Conservation (phyloP, 495 filamentous ascomycete species). For the Arthonia radiata region DNA sequence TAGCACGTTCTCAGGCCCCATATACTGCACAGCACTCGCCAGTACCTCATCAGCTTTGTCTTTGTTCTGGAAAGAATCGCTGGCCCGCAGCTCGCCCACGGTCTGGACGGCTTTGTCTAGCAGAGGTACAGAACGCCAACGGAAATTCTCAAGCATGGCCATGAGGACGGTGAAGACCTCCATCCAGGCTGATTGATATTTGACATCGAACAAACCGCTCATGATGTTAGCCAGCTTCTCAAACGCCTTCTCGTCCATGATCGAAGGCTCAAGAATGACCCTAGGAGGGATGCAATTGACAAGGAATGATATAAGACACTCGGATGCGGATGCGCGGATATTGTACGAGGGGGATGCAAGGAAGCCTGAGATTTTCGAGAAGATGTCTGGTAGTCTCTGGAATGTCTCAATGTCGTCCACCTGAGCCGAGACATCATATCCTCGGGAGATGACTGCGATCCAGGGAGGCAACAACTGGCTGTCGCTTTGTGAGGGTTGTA, state of each 20-base stretch:
- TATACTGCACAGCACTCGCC: conserved; percentile 58
- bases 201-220: conserved; percentile 52
- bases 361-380: conserved; percentile 49
- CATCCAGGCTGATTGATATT: conserved; percentile 84
- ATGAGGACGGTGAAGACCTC: conserved; percentile 79
- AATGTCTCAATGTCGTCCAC: conserved; percentile 71
- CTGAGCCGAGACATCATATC: conserved; percentile 79
- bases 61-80: conserved; percentile 76
- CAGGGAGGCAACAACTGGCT: conserved; percentile 81
- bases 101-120: conserved; percentile 45
- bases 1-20: conserved; percentile 68
- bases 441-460: conserved; percentile 84
- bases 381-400: conserved; percentile 58
- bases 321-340: conserved; percentile 76
- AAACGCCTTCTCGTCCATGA: conserved; percentile 67
- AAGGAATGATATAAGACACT: conserved; percentile 80
- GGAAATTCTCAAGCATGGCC: conserved; percentile 66
- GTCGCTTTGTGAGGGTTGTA: conserved; percentile 74
- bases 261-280: conserved; percentile 62
- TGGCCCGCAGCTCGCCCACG: conserved; percentile 68
- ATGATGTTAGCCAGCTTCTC: conserved; percentile 44
- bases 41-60: conserved; percentile 83
- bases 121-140: conserved; percentile 59
- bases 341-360: conserved; percentile 71
- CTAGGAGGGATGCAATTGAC: conserved; percentile 61